Conservation (phyloP, 352 stramenopile species). For the Bremia lactucae region DNA sequence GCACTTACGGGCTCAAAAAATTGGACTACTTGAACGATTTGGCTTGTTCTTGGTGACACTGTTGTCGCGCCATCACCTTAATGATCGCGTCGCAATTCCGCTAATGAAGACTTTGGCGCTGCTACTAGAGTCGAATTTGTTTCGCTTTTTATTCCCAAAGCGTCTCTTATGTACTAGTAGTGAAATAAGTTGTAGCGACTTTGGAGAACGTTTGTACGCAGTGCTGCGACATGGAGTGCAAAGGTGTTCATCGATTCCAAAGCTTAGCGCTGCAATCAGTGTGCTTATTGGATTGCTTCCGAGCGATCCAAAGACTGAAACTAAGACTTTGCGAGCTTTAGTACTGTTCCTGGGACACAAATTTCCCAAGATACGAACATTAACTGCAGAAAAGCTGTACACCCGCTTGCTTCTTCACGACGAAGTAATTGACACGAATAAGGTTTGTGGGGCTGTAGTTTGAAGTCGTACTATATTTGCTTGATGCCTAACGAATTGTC, state of each 20-base stretch:
- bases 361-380: slow-evolving; percentile 79
- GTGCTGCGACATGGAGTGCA: slow-evolving; percentile 62
- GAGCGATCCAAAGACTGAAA: slow-evolving; percentile 43
- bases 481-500: neutral
- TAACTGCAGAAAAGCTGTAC: slow-evolving; percentile 77
- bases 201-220: slow-evolving; percentile 50
- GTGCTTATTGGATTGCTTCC: slow-evolving; percentile 66
- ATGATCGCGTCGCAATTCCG: slow-evolving; percentile 79
- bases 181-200: slow-evolving; percentile 19
- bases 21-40: slow-evolving; percentile 55
- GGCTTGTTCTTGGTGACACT: slow-evolving; percentile 58
- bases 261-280: slow-evolving; percentile 54
- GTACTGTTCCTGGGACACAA: slow-evolving; percentile 73
- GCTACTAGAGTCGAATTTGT: slow-evolving; percentile 50
- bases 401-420: slow-evolving; percentile 68
- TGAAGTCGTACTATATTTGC: neutral
- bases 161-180: slow-evolving; percentile 15
- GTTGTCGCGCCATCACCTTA: slow-evolving; percentile 39
- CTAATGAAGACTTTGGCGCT: slow-evolving; percentile 81
- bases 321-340: slow-evolving; percentile 51
- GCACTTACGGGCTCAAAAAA: slow-evolving; percentile 44
- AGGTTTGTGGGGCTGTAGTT: slow-evolving; percentile 23
- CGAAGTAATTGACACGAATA: slow-evolving; percentile 50
- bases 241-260: slow-evolving; percentile 44
- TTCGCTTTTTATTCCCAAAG: slow-evolving; percentile 49